A percentile compares a stretch with the other conserved stretches of the same genome.
Evolutionary conservation across 179 eudicot species (phyloP).

Genomic region (Sideroxylon spinosum): DNA sequence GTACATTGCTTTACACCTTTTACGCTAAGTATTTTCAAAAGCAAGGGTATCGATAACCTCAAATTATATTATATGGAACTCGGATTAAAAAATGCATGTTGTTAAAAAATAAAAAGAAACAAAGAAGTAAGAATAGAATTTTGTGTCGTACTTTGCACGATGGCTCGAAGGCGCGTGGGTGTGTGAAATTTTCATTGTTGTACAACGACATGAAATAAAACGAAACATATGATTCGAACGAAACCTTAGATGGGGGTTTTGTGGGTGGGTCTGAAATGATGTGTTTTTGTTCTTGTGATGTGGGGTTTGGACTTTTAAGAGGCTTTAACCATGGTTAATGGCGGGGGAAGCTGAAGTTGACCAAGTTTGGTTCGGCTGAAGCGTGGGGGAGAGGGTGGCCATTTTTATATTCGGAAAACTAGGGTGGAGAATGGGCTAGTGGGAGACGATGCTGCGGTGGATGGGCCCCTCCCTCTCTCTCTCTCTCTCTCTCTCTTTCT

Average conservation of each 20-base stretch:
- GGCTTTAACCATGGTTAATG: constrained; percentile 35
- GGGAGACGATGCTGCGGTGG: constrained; percentile 42
- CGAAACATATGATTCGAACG: constrained; percentile 4
- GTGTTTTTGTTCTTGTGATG: too few relatives aligned
- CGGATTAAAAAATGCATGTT: too few relatives aligned
- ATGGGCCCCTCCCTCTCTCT: constrained; percentile 29
- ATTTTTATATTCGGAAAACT: constrained; percentile 2
- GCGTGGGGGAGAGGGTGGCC: constrained; percentile 31
- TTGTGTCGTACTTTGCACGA: too few relatives aligned
- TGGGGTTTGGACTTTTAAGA: too few relatives aligned
- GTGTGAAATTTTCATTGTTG: background rate
- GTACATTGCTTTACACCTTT: too few relatives aligned
- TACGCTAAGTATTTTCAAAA: too few relatives aligned
- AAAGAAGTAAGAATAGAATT: too few relatives aligned
- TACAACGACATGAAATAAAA: background rate
- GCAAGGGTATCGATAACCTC: too few relatives aligned
- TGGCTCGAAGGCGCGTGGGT: background rate
- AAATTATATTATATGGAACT: too few relatives aligned
- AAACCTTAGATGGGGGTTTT: background rate
- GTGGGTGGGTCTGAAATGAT: background rate
- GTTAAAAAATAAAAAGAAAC: too few relatives aligned
- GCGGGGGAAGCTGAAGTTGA: constrained; percentile 28
- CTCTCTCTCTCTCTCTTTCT: constrained; percentile 17
- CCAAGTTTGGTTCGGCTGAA: constrained; percentile 25
- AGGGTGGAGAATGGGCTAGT: constrained; percentile 25